Conservation (phyloP, 2,329 filamentous ascomycete species). For the Hypoxylon sp. region DNA sequence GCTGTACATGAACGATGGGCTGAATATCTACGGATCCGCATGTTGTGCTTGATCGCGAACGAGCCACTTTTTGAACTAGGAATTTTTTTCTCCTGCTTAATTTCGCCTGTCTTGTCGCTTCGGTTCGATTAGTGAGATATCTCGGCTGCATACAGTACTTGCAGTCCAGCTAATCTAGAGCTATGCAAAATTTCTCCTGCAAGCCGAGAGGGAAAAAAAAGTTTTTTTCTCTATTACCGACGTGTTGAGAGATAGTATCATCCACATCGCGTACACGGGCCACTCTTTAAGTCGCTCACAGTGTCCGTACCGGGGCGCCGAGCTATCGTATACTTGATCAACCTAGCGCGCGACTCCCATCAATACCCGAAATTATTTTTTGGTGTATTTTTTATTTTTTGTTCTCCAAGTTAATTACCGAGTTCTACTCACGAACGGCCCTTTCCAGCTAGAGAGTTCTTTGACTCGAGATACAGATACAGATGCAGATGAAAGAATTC, state of each 20-base stretch:
- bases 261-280: conserved; percentile 8
- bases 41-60: conserved; percentile 39
- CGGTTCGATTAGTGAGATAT: conserved; percentile 22
- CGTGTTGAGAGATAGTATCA: conserved; percentile 28
- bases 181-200: conserved; percentile 36
- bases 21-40: conserved; percentile 40
- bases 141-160: conserved; percentile 32
- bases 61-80: conserved; percentile 40
- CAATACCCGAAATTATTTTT: neutral
- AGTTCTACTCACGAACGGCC: conserved; percentile 15
- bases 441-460: conserved; percentile 27
- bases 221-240: conserved; percentile 21
- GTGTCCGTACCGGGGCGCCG: conserved; percentile 21
- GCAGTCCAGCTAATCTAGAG: conserved; percentile 27
- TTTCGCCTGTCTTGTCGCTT: conserved; percentile 32
- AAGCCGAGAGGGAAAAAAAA: conserved; percentile 26
- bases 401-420: conserved; percentile 24
- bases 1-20: conserved; percentile 42
- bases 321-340: conserved; percentile 3
- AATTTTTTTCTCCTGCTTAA: conserved; percentile 32
- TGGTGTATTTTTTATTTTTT: conserved; percentile 4
- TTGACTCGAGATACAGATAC: conserved; percentile 19
- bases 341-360: conserved; percentile 6
- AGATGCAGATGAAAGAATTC: conserved; percentile 26
- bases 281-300: conserved; percentile 24